Conservation (phyloP, 129 eudicot genomes). For the Lonicera japonica region DNA sequence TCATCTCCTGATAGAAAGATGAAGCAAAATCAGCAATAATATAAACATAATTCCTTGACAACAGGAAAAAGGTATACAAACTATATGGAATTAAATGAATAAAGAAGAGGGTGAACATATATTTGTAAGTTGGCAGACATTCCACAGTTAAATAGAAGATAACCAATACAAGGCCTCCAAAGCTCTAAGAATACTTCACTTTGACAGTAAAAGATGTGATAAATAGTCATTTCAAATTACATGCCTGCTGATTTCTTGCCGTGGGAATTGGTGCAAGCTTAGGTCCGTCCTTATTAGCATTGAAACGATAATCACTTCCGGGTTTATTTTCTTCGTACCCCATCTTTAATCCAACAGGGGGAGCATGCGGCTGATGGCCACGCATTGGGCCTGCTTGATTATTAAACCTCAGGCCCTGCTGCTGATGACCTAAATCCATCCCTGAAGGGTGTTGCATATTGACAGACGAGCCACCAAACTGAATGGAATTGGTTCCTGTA, state of each 20-base stretch:
- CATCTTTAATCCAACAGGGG: conserved; percentile 43
- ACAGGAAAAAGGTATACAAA: no score
- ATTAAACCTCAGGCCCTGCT: conserved; percentile 52
- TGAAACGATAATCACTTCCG: conserved; percentile 46
- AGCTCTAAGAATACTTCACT: no score
- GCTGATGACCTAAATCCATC: conserved; percentile 36
- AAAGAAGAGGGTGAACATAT: background rate
- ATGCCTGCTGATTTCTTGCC: conserved; percentile 70
- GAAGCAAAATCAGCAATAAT: conserved; percentile 8
- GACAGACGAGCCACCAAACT: conserved; percentile 43
- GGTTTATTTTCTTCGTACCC: conserved; percentile 56
- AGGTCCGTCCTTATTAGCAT: conserved; percentile 51
- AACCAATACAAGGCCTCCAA: background rate
- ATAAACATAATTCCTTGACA: background rate
- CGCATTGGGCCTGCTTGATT: conserved; percentile 62
- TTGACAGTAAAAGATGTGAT: no score
- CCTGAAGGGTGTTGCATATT: conserved; percentile 47
- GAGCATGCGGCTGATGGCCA: conserved; percentile 56
- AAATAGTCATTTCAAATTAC: background rate
- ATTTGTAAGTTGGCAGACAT: no score
- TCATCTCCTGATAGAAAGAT: conserved; percentile 46
- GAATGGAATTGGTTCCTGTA: conserved; percentile 35
- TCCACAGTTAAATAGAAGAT: background rate
- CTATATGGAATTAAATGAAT: no score
- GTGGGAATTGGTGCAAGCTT: conserved; percentile 78